Percentiles rank a stretch among this genome's conserved stretches.
Conservation (phyloP, 257 asterid genomes). For the Vinca minor region DNA sequence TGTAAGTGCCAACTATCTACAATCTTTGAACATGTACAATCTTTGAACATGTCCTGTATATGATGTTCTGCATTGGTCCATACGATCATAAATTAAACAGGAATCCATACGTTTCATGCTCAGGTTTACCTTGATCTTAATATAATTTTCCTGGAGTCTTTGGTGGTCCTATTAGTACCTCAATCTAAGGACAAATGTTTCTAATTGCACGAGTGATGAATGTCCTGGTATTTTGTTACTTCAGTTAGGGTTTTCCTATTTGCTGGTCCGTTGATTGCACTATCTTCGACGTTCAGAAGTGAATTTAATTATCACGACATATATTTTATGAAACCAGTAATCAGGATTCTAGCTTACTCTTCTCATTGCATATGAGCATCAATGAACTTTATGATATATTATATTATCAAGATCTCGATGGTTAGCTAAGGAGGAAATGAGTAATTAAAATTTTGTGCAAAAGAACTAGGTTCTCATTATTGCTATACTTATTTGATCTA, state of each 20-base stretch:
- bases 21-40: too few relatives aligned
- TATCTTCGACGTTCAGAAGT: too few relatives aligned
- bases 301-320: not conserved
- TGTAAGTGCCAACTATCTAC: conserved; percentile 44
- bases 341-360: not conserved
- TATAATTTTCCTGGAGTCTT: too few relatives aligned
- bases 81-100: not conserved
- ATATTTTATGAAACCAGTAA: too few relatives aligned
- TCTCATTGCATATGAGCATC: not conserved
- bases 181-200: not conserved
- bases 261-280: too few relatives aligned
- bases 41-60: not conserved
- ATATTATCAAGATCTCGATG: not conserved
- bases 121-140: too few relatives aligned
- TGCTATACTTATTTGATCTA: not conserved
- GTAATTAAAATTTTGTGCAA: not conserved
- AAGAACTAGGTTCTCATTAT: not conserved
- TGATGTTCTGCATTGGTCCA: not conserved
- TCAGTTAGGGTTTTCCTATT: not conserved
- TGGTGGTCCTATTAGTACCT: not conserved
- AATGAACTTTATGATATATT: not conserved
- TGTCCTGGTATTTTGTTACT: too few relatives aligned
- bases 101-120: not conserved
- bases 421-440: not conserved
- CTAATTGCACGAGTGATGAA: not conserved